A percentile compares a stretch with the other conserved stretches of the same genome.
These are phyloP conservation scores for Friedmanniomyces endolithicus DNA, from an alignment of 495 filamentous ascomycete genomes.

Conservation along the genomic window DNA sequence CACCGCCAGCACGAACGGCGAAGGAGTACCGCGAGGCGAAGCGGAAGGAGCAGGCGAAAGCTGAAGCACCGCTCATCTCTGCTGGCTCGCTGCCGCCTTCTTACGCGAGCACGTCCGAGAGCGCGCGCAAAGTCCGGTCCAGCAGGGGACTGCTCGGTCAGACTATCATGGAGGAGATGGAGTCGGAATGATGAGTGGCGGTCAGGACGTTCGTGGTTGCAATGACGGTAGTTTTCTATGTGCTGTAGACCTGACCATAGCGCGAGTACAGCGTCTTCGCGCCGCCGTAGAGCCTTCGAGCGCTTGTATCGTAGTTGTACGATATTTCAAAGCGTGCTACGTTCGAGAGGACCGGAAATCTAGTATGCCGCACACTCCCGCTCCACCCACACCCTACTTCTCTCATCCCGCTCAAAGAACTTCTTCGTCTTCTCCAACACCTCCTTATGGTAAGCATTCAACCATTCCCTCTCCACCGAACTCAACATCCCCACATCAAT, in stretches of 20 bases:
- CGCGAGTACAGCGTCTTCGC: too few species aligned
- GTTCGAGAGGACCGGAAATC: too few species aligned
- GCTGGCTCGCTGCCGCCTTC: conserved; percentile 1
- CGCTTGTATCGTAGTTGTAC: too few species aligned
- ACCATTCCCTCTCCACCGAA: conserved; percentile 66
- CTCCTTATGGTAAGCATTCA: conserved; percentile 75
- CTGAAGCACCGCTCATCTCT: conserved; percentile 1
- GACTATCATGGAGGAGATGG: conserved; percentile 19
- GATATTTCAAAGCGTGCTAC: too few species aligned
- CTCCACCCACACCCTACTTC: conserved; percentile 66
- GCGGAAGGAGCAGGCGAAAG: conserved; percentile 10
- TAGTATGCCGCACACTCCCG: conserved; percentile 55
- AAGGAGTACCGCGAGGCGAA: conserved; percentile 18
- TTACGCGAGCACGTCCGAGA: conserved; percentile 6
- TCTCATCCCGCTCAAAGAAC: conserved; percentile 62
- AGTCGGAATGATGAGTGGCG: conserved; percentile 19
- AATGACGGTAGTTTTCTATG: too few species aligned
- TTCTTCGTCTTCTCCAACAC: conserved; percentile 69
- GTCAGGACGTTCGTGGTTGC: too few species aligned
- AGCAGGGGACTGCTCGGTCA: conserved; percentile 14
- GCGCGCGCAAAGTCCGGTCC: background rate
- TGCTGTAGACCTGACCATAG: too few species aligned
- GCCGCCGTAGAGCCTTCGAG: too few species aligned
- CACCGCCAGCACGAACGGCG: conserved; percentile 7
- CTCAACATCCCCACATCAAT: conserved; percentile 66